Base-by-base conservation (phyloP, 2,329 filamentous ascomycete genomes). In the Epichloe sibirici region DNA sequence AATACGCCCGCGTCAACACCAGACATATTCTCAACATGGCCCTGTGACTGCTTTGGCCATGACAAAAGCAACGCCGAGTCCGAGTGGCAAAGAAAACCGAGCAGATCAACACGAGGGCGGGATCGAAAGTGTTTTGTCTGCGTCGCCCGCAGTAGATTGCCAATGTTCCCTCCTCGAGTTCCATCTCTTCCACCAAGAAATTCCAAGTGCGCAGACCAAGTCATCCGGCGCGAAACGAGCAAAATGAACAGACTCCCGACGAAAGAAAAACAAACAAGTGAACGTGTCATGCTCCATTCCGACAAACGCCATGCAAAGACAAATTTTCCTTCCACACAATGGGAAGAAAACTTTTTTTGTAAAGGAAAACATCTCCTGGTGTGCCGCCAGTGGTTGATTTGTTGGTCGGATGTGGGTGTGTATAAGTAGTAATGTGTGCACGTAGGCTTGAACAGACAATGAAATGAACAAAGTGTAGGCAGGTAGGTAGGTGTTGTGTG, bases 221-320 rank as follows among this genome's bases (percentile, higher is more conserved):
- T 42, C 9, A 42, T 13, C n/a, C 40, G 54, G 48, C 55, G 54
- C 45, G 42, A 49, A 55, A 49, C 57, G 56, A 48, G 47, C 53
- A 55, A 53, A 57, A 53, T 56, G 50, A 57, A 45, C 25, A n/a
- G 7, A 28, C 15, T 9, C 45, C 43, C 48, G 54, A 49, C 58
- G 55, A 46, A 37, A 54, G 57, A 54, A 56, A 54, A 56, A 51
- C 57, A 43, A 54, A 59, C 49, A 54, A 58, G 61, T 56, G 34
- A 53, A 59, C 55, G 55, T 48, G 40, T 56, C 49, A 56, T 57
- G 55, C 54, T 57, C 54, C 55, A 25, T 35, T 51, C 57, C 62
- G 57, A 58, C 61, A 57, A 67, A 67, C 66, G 65, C 62, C 65
- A 59, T 61, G 62, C 63, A 62, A 65, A 64, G 58, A 61, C 56